Evolutionary conservation across 1,284 basidiomycete species (phyloP).

Genomic region (Somion occarium): DNA sequence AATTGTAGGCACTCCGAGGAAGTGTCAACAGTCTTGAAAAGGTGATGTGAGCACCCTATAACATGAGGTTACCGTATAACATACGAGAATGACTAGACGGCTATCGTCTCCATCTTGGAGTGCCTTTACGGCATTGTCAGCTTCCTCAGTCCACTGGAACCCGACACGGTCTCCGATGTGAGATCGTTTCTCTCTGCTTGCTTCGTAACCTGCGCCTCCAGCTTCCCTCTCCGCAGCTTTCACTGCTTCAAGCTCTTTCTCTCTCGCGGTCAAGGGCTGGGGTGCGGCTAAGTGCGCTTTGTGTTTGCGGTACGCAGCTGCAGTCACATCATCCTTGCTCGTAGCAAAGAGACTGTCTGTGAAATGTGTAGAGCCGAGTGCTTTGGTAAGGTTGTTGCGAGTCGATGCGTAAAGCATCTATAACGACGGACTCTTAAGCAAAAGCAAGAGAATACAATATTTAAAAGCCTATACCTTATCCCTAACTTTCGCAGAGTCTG

Average conservation of each 20-base stretch:
- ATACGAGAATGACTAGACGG: constrained; percentile 62
- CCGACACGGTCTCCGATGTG: constrained; percentile 56
- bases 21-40: constrained; percentile 54
- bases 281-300: constrained; percentile 69
- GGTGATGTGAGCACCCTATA: no score
- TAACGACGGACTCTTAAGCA: not conserved
- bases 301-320: constrained; percentile 71
- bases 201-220: constrained; percentile 46
- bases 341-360: constrained; percentile 82
- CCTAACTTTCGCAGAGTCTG: constrained; percentile 67
- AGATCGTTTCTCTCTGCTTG: constrained; percentile 48
- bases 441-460: no score
- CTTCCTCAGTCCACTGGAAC: constrained; percentile 60
- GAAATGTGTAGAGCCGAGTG: constrained; percentile 74
- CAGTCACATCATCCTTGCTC: constrained; percentile 60
- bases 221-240: constrained; percentile 63
- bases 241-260: constrained; percentile 76
- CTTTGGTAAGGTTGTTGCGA: constrained; percentile 66
- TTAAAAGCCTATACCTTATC: constrained; percentile 59
- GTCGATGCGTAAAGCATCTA: constrained; percentile 94
- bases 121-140: constrained; percentile 56
- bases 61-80: no score
- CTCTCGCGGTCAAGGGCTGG: constrained; percentile 74
- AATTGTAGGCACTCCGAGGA: constrained; percentile 53
- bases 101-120: constrained; percentile 47